Base-by-base conservation (phyloP, 805 yeast species). In the Yarrowia sp. region DNA sequence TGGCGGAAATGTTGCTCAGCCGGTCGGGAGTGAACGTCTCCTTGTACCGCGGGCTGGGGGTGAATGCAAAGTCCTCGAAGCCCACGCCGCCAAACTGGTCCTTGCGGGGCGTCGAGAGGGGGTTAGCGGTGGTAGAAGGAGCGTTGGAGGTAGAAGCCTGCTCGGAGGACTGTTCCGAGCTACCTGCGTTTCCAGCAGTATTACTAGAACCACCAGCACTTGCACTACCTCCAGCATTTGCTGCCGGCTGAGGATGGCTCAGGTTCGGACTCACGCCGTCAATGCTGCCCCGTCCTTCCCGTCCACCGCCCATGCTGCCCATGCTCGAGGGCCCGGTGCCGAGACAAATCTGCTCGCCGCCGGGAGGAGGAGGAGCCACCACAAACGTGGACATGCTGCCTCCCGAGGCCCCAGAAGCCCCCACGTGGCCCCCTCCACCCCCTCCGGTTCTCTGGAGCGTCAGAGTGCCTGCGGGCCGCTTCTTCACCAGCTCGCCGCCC, bases 401-500 rank as follows among this genome's bases (percentile, higher is more conserved):
- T 17, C 53, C 66, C 2, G 49, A 9, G 2, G 10, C 64, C 3
- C 17, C 38, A 52, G 33, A 17, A 9, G 34, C 46, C 12, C 53
- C 44, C 9, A 39, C 60, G 9, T 53, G 44, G 3, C 43, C 44
- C 9, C 34, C 44, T 3, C 44, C 30, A n/a, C 13, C 15, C 3
- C 44, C 43, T 2, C 44, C 55, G 17, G 55, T 46, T 38, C 66
- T 19, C 66, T 61, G 66, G 33, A 61, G 66, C 15, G 66, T 61
- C 8, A 61, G 38, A 15, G 66, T 61, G 7, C 66, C 66, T 3
- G 66, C 43, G 2, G 53, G 55, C 9, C 66, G 44, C 14, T 61
- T 61, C 67, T 71, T 71, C 38, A 69, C 61, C 56, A 71, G 68
- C 55, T 73, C 75, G 36, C 97, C 97, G 69, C 85, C 87, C 69